Percentiles rank a stretch among this genome's conserved stretches.
These are phyloP conservation scores for Pythium utonaiense DNA, from an alignment of 352 stramenopile species.

Conservation along the genomic window DNA sequence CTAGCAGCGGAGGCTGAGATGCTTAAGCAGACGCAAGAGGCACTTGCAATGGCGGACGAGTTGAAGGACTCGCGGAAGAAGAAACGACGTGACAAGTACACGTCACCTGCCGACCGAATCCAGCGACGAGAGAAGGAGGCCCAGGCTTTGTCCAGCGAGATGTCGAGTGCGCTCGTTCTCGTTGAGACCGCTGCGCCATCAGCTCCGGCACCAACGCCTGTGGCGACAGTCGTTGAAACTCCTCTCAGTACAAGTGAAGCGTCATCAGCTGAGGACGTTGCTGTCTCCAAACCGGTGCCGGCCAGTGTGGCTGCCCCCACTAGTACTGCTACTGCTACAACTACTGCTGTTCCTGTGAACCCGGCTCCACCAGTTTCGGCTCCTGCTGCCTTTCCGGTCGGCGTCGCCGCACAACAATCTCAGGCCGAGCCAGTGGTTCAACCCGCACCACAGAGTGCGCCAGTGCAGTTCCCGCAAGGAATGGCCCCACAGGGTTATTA, in stretches of 20 bases:
- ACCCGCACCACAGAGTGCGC: constrained; percentile 8
- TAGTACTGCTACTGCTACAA: background rate
- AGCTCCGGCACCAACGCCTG: background rate
- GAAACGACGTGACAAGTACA: constrained; percentile 63
- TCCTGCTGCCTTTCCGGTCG: background rate
- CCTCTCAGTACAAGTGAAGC: background rate
- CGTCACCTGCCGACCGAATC: constrained; percentile 46
- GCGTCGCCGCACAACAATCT: background rate
- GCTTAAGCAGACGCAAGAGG: constrained; percentile 28
- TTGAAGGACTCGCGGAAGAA: constrained; percentile 36
- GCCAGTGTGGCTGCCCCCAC: background rate
- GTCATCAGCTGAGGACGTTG: background rate
- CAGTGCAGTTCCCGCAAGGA: constrained; percentile 3
- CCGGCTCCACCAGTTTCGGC: constrained; percentile 1
- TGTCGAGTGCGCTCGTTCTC: constrained; percentile 49
- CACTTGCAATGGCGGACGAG: constrained; percentile 38
- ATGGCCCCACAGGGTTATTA: constrained; percentile 32
- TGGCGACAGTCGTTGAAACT: background rate
- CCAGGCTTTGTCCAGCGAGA: constrained; percentile 19
- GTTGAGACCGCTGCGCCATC: constrained; percentile 27
- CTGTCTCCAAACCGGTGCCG: background rate
- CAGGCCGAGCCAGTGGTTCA: constrained; percentile 2
- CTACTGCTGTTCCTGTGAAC: background rate
- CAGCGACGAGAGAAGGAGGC: constrained; percentile 24
- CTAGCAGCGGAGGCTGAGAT: constrained; percentile 17